Evolutionary conservation across 768 basidiomycete species (phyloP), one percentile per base, ranked within the genome.

Genomic region (Rubroboletus satanas): DNA sequence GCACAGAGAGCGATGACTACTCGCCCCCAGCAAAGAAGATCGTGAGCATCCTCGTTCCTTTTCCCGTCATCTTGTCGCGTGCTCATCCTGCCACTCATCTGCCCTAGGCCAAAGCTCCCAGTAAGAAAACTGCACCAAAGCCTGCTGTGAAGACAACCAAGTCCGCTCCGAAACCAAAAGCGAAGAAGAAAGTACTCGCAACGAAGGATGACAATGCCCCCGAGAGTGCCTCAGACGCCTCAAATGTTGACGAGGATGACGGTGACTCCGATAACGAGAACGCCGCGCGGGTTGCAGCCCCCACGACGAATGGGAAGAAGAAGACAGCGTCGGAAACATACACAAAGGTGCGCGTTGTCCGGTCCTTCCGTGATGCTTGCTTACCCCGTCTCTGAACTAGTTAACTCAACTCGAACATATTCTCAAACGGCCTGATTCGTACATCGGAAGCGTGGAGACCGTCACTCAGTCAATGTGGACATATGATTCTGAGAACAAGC

Each of bases 381-480:
- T 49, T 29, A 57, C 33, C 55, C 50, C 33, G 1, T 23, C 3
- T 50, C 12, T 2, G 18, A 35, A 52, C 21, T 61, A 99, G 96
- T 82, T 98, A 46, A 84, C 92, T 1, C 95, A 93, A 85, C 77
- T 96, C 31, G 94, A 99, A 68, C 97, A 98, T 63, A 91, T 93
- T 66, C 75, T 98, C 63, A 85, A 88, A 71, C 88, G 93, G 33
- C 93, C 93, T 0, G 93, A 96, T 71, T 89, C 91, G 0, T 99
- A 98, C 73, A 98, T 99, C 57, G 97, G 97, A 17, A 97, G 93
- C 54, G 87, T 98, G 4, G 96, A 98, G 71, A 85, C 84, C 0
- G 79, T 93, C 51, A 88, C 84, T 0, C 89, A 95, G 67, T 62
- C 73, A 28, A 93, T 98, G 85, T 99, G 97, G 97, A 92, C 93